Evolutionary conservation across 495 filamentous ascomycete species (phyloP).

Genomic region (Penicillium turbatum): DNA sequence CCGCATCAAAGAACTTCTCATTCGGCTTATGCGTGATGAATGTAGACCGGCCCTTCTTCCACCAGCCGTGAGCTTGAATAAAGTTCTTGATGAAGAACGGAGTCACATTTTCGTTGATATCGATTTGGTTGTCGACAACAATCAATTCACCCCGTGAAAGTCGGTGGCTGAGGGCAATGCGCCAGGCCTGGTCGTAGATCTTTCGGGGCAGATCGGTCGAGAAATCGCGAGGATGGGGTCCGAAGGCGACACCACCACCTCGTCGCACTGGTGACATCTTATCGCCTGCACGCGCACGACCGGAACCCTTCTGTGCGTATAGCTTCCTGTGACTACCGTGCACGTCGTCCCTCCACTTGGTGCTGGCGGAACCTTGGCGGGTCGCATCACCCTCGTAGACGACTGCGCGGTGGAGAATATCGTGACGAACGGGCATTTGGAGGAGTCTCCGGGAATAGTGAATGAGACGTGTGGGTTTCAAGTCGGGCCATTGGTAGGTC

Average conservation of each 20-base stretch:
- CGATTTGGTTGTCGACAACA: constrained; percentile 68
- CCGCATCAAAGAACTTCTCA: constrained; percentile 38
- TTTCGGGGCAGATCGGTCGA: constrained; percentile 75
- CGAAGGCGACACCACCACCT: constrained; percentile 83
- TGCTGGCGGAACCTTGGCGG: constrained; percentile 79
- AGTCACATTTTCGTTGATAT: constrained; percentile 52
- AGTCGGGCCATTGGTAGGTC: constrained; percentile 81
- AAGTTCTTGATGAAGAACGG: constrained; percentile 59
- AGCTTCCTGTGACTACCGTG: constrained; percentile 77
- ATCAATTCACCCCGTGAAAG: constrained; percentile 82
- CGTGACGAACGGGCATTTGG: constrained; percentile 76
- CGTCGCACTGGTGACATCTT: constrained; percentile 76
- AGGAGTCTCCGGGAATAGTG: constrained; percentile 79
- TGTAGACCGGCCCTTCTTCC: constrained; percentile 66
- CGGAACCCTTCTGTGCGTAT: constrained; percentile 77
- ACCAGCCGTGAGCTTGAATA: constrained; percentile 69
- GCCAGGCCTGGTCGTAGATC: constrained; percentile 94
- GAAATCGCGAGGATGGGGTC: constrained; percentile 87
- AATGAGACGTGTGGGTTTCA: constrained; percentile 79
- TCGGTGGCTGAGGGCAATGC: constrained; percentile 88
- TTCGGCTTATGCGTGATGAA: constrained; percentile 59
- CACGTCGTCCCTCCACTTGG: constrained; percentile 81
- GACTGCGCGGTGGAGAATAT: constrained; percentile 89
- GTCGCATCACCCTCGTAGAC: constrained; percentile 88
- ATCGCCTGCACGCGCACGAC: constrained; percentile 71